Evolutionary conservation across 805 yeast genomes (phyloP), one percentile per base, ranked within the genome.

Genomic region (Wickerhamiella sergipiensis): DNA sequence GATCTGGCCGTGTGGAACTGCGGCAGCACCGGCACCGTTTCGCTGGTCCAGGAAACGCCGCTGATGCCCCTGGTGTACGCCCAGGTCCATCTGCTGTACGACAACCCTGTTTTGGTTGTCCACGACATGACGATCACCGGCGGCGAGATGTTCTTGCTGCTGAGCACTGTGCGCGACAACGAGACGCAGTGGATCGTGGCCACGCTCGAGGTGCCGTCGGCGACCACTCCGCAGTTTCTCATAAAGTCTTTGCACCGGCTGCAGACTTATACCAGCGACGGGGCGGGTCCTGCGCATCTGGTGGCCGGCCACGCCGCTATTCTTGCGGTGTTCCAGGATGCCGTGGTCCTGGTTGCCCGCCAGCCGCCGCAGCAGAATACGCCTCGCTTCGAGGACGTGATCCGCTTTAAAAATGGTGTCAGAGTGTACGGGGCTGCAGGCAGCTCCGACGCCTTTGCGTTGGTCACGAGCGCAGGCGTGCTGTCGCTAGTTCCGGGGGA

Each of bases 361-460:
- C 49, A 52, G 6, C 8, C 56, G 43, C 31, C 52, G 26, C 39
- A 45, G 15, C 45, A 46, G 19, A n/a, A 15, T 18, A 23, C 18
- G 26, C 44, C 52, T 6, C 52, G 81, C 58, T 89, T 95, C 95
- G 95, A 88, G 64, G 97, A 90, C 62, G 69, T 78, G 12, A 71
- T 89, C 12, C 67, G 73, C 6, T 75, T 89, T 55, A 78, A 77
- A 53, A 53, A 71, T 1, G 71, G 73, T 17, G 72, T 80, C 5
- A 62, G 70, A 0, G 68, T 86, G 18, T 66, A 82, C 36, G 88
- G 89, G 0, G 62, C 81, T 6, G 67, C 68, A 13, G 56, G 73
- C 1, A 58, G 82, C 15, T 75, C 85, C 1, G 70, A 73, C 7
- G 72, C 74, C 33, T 71, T 76, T 21, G 95, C 92, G 4, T 75